A percentile compares a stretch with the other conserved stretches of the same genome.
Evolutionary conservation across 371 early-diverging fungal species (phyloP).

Genomic region (Dichotomocladium elegans): DNA sequence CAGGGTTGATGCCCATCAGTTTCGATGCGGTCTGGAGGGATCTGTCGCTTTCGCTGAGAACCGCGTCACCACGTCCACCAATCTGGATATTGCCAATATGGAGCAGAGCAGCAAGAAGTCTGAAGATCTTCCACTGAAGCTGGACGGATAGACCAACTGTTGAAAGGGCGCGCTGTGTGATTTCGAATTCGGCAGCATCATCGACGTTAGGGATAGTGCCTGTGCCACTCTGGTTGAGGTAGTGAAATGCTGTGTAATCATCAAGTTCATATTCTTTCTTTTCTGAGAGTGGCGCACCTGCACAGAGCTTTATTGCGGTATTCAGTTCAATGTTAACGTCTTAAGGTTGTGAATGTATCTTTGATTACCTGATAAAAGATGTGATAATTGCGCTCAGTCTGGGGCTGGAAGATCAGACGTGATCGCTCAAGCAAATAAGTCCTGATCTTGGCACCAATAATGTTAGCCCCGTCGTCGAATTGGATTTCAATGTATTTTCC

Average conservation of each 20-base stretch:
- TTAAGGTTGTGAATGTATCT: not conserved
- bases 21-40: constrained; percentile 62
- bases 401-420: constrained; percentile 93
- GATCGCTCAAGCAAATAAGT: constrained; percentile 98
- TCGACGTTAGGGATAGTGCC: constrained; percentile 83
- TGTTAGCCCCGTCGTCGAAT: constrained; percentile 75
- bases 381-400: constrained; percentile 96
- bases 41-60: constrained; percentile 72
- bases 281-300: constrained; percentile 82
- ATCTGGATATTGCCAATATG: constrained; percentile 92
- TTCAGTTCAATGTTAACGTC: not conserved
- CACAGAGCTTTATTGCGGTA: constrained; percentile 63
- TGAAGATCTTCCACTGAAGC: constrained; percentile 88
- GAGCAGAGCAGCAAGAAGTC: constrained; percentile 81
- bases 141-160: constrained; percentile 84
- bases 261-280: constrained; percentile 75
- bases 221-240: constrained; percentile 82
- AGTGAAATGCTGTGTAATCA: constrained; percentile 70
- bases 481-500: constrained; percentile 98
- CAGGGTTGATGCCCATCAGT: constrained; percentile 70
- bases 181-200: constrained; percentile 87
- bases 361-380: constrained; percentile 89
- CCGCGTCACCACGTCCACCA: constrained; percentile 65
- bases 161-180: constrained; percentile 81
- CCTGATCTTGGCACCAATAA: constrained; percentile 93